Evolutionary conservation across 306 rosid species (phyloP).

Genomic region (Lagenaria siceraria): DNA sequence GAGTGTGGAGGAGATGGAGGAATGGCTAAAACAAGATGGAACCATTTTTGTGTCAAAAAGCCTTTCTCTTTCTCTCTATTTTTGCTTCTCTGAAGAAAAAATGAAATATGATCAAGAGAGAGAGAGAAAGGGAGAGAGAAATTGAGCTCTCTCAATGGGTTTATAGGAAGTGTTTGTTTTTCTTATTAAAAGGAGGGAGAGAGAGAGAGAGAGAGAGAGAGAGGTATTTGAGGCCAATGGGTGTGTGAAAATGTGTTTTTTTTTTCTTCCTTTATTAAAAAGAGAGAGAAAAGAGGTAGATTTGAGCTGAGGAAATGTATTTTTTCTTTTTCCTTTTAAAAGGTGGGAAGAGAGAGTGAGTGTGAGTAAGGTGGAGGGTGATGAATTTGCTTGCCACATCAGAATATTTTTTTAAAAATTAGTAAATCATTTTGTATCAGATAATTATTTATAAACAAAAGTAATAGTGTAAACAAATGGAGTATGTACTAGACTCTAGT

Average conservation of each 20-base stretch:
- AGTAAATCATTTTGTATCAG: too few relatives aligned
- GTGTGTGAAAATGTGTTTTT: not conserved
- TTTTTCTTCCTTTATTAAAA: not conserved
- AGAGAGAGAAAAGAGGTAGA: not conserved
- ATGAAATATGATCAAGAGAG: not conserved
- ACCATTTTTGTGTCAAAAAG: slow-evolving; percentile 35
- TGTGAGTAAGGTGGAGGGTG: too few relatives aligned
- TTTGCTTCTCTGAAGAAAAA: not conserved
- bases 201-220: not conserved
- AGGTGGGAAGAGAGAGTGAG: too few relatives aligned
- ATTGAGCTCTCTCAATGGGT: not conserved
- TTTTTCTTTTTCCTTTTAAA: too few relatives aligned
- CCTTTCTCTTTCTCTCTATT: too few relatives aligned
- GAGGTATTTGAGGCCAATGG: not conserved
- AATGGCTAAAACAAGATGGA: slow-evolving; percentile 75
- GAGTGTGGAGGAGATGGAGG: slow-evolving; percentile 31
- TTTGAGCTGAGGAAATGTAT: too few relatives aligned
- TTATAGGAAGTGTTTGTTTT: not conserved
- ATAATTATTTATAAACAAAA: too few relatives aligned
- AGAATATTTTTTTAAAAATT: too few relatives aligned
- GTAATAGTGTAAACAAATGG: too few relatives aligned
- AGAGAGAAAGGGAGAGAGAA: not conserved
- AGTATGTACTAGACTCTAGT: too few relatives aligned
- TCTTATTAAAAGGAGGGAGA: not conserved
- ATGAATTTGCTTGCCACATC: too few relatives aligned